Evolutionary conservation across 257 asterid species (phyloP).

Genomic region (Lithospermum erythrorhizon): DNA sequence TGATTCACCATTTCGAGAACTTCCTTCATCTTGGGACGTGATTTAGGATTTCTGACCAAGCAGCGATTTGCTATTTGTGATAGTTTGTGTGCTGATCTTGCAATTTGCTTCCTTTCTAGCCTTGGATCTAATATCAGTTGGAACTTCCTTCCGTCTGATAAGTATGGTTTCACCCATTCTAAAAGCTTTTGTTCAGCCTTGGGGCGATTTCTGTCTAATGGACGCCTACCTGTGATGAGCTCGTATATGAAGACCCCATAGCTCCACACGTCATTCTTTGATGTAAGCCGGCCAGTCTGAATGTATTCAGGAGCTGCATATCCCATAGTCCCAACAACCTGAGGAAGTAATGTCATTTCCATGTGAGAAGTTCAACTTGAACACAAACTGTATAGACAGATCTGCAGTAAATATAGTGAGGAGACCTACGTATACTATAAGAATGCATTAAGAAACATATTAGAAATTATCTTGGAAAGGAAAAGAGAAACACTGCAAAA

Average conservation of each 20-base stretch:
- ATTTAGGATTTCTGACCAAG: constrained; percentile 8
- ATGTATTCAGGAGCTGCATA: constrained; percentile 93
- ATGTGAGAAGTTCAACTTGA: neutral
- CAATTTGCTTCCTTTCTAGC: constrained; percentile 6
- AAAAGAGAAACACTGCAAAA: neutral
- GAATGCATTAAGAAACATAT: no score
- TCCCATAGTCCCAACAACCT: constrained; percentile 92
- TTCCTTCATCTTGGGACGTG: constrained; percentile 8
- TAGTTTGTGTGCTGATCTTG: constrained; percentile 7
- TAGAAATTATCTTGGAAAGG: no score
- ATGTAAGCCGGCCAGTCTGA: constrained; percentile 84
- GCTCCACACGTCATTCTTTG: constrained; percentile 87
- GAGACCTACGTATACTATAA: no score
- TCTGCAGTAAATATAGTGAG: no score
- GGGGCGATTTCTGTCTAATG: constrained; percentile 10
- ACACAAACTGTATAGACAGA: neutral
- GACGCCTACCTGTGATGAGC: constrained; percentile 14
- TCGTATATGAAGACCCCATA: constrained; percentile 39
- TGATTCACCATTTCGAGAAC: constrained; percentile 9
- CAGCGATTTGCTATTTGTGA: constrained; percentile 7
- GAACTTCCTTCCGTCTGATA: constrained; percentile 7
- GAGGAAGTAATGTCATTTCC: neutral
- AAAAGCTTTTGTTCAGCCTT: constrained; percentile 10
- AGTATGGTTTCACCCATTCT: constrained; percentile 13
- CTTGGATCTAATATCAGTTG: constrained; percentile 10